Evolutionary conservation across 1,284 basidiomycete species (phyloP).

Genomic region (Exobasidium rhododendri): DNA sequence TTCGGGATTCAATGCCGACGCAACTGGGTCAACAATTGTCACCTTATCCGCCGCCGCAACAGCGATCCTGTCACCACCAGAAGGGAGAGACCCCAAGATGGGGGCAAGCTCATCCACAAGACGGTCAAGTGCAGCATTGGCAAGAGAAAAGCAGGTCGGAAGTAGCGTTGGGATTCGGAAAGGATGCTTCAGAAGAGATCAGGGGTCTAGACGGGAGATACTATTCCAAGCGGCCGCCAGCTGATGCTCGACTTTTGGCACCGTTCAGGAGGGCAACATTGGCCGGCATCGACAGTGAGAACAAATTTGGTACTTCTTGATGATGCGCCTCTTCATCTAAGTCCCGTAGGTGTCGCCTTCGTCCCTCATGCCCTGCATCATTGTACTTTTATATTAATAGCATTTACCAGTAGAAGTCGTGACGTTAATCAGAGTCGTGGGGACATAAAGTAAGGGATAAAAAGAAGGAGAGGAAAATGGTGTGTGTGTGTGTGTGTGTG

Average conservation of each 20-base stretch:
- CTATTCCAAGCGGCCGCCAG: constrained; percentile 5
- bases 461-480: too few relatives aligned
- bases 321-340: too few relatives aligned
- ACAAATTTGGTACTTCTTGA: not conserved
- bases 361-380: too few relatives aligned
- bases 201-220: constrained; percentile 11
- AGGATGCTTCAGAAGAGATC: not conserved
- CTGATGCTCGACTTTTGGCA: constrained; percentile 6
- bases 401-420: too few relatives aligned
- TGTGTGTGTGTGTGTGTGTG: too few relatives aligned
- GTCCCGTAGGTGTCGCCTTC: too few relatives aligned
- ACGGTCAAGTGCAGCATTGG: not conserved
- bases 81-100: not conserved
- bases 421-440: too few relatives aligned
- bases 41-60: not conserved
- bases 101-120: not conserved
- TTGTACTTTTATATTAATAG: too few relatives aligned
- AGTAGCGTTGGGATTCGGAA: not conserved
- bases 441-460: too few relatives aligned
- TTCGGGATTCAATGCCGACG: constrained; percentile 7
- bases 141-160: not conserved
- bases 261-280: constrained; percentile 6
- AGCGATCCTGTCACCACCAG: not conserved
- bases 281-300: constrained; percentile 11
- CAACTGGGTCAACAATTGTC: not conserved